phyloP scores from a whole-genome alignment of 768 basidiomycete genomes.

The Russula abietina region DNA sequence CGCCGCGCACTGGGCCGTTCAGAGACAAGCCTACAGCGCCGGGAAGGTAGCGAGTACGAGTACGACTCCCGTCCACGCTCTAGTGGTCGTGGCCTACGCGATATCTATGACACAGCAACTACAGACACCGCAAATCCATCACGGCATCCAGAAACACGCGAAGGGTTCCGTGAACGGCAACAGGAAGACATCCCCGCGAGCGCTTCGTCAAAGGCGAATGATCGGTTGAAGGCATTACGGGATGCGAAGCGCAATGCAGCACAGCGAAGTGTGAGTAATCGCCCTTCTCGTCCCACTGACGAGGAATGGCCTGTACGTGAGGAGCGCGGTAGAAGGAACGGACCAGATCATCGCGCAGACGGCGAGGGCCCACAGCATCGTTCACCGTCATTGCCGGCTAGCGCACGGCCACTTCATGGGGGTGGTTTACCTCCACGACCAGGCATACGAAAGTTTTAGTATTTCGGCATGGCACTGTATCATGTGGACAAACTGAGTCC shows the following conservation, averaged over 20 bases:
- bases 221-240: constrained; percentile 46
- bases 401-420: neutral
- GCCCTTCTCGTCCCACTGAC: neutral
- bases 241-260: constrained; percentile 41
- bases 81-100: constrained; percentile 31
- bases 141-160: neutral
- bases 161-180: neutral
- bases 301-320: neutral
- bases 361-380: neutral
- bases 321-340: neutral
- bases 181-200: constrained; percentile 24
- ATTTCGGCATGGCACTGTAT: neutral
- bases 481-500: neutral
- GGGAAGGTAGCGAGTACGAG: constrained; percentile 13
- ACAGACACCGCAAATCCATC: neutral
- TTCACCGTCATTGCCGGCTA: constrained; percentile 8
- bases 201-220: constrained; percentile 36
- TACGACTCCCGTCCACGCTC: constrained; percentile 19
- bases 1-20: constrained; percentile 33
- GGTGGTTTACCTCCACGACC: constrained; percentile 10
- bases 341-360: neutral
- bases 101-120: constrained; percentile 36
- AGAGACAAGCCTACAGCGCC: constrained; percentile 23
- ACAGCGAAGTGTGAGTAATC: neutral
- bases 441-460: neutral